Evolutionary conservation across 139 green algal genomes (phyloP), one percentile per base, ranked within the genome.

Genomic region (Auxenochlorella protothecoides): DNA sequence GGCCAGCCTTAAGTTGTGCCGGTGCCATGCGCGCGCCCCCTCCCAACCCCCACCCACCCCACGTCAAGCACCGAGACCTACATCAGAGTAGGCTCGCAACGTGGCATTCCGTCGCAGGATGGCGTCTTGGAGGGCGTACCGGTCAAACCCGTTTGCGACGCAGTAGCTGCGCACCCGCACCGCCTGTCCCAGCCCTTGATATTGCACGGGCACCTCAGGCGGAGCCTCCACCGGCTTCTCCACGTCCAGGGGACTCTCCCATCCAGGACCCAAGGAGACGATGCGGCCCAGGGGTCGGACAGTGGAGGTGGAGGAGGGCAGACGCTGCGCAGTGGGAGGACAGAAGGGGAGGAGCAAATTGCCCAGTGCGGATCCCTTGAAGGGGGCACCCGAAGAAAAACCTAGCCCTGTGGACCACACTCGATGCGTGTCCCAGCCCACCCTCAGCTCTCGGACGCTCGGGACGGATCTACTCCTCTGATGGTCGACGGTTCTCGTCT

Each of bases 81-180:
- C 57, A 11, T 82, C 77, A 7, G 77, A 55, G 53, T 76, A 79
- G 12, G 72, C 72, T 52, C 70, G 72, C 61, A 81, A 51, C 6
- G 71, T 76, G 59, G 61, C 60, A 16, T 67, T 64, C 2, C 72
- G 68, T 55, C 66, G 66, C 59, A 82, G 68, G 27, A 79, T 75
- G 12, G 59, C 62, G 14, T 82, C 77, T 55, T 78, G 77, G 11
- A 78, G 54, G 53, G 15, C 7, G 11, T 13, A 51, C 9, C 73
- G 65, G 65, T 78, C 73, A 66, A 81, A 81, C 3, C 54, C n/a
- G 0, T 76, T 65, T 5, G 70, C 71, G 55, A 77, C 65, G 44
- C 57, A 74, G 53, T 78, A 69, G 59, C 77, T 79, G 12, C 77
- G 72, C 66, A 82, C 63, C 14, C 72, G 62, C 62, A 77, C 72